Evolutionary conservation across 1,284 basidiomycete species (phyloP).

Genomic region (Megacollybia platyphylla): DNA sequence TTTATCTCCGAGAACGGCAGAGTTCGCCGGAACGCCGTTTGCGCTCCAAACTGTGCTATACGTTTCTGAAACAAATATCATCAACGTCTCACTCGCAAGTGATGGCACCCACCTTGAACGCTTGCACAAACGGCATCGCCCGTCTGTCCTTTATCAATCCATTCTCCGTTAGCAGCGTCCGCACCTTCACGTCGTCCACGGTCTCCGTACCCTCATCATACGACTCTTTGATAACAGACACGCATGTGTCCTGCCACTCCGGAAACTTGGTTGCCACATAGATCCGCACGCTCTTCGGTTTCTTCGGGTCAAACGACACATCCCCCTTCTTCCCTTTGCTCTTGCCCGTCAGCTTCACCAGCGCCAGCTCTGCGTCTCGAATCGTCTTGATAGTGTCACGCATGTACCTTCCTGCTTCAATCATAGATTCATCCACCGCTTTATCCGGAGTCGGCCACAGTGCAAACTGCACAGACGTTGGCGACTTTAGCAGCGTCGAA

Average conservation of each 20-base stretch:
- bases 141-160: slow-evolving; percentile 94
- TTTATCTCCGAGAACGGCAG: slow-evolving; percentile 80
- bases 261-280: slow-evolving; percentile 91
- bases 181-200: slow-evolving; percentile 80
- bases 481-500: slow-evolving; percentile 62
- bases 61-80: slow-evolving; percentile 49
- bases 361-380: slow-evolving; percentile 75
- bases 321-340: slow-evolving; percentile 33
- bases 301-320: slow-evolving; percentile 63
- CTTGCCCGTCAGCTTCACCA: slow-evolving; percentile 70
- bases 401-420: slow-evolving; percentile 78
- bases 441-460: slow-evolving; percentile 60
- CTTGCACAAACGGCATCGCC: slow-evolving; percentile 89
- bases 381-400: slow-evolving; percentile 79
- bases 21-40: slow-evolving; percentile 77
- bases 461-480: slow-evolving; percentile 73
- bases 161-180: slow-evolving; percentile 54
- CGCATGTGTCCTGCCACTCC: slow-evolving; percentile 84
- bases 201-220: slow-evolving; percentile 49
- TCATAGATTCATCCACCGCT: slow-evolving; percentile 43
- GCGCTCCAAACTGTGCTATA: slow-evolving; percentile 67
- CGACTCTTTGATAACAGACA: slow-evolving; percentile 63
- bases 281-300: slow-evolving; percentile 76
- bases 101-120: slow-evolving; percentile 60
- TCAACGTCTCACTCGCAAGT: slow-evolving; percentile 6